Base-by-base conservation (phyloP, 441 rosid genomes). In the Adansonia madagascariensis region DNA sequence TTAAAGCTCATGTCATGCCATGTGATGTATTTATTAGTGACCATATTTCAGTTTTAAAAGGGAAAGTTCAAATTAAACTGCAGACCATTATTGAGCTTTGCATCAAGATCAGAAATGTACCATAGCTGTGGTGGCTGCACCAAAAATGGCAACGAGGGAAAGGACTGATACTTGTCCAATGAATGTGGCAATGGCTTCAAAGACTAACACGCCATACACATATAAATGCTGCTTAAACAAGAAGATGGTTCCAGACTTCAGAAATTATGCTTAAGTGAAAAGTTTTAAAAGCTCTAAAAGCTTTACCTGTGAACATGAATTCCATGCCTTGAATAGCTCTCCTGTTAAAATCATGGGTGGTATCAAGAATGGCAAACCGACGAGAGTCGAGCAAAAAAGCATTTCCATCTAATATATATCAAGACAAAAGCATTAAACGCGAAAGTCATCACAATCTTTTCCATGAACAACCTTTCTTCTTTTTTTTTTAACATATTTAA, bases 121-220 rank as follows among this genome's bases (percentile, higher is more conserved):
- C 94, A 94, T 88, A 18, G 98, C 95, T 3, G 98, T 94, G 15
- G 94, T 90, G 53, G 97, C 98, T 5, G 98, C 98, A 47, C 98
- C 98, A 49, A 92, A 94, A 79, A 94, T 79, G 69, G 98, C 97
- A 77, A 92, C 90, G 74, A 94, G 91, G 0, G 98, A 90, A 27
- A 94, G 85, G 69, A 94, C 98, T 6, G 98, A 94, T 72, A 92
- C 94, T 86, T 94, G 98, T 52, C 96, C 96, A 4, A 94, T 81
- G 75, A 92, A 92, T 0, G 98, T 94, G n/a, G 96, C 98, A 91
- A 92, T 88, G 71, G 98, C 96, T 87, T 94, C 98, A 3, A 94
- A 94, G 17, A 92, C 78, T 66, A 94, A 71, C 68, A 94, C 98
- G 3, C 87, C 96, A 3, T 94, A 94, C 53, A 94, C 97, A 18